Evolutionary conservation across 2,329 filamentous ascomycete species (phyloP), one percentile per base, ranked within the genome.

Genomic region (Periglandula ipomoeae): DNA sequence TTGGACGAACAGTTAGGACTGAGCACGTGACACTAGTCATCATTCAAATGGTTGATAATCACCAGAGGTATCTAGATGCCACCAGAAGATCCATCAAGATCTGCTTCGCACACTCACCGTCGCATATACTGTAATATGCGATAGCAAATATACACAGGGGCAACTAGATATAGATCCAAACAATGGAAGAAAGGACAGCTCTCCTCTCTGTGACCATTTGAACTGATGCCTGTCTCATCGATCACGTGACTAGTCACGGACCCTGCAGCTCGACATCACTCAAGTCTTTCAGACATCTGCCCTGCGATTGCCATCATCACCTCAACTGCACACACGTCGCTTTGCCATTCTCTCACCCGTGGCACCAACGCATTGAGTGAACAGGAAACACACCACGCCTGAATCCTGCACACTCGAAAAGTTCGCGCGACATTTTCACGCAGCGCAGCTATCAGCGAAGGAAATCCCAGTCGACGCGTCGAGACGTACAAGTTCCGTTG

Each of bases 401-500:
- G 7, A 24, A n/a, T 26, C 15, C 30, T 37, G 10, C 7, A 24
- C 23, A 45, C 13, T 4, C 6, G 32, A 19, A 4, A 9, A 9
- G 20, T 17, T 5, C 44, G 40, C 15, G 40, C n/a, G 13, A 38
- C 7, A 15, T 9, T 15, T 39, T 22, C 23, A 34, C 37, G 15
- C 37, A 35, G 17, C 43, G 15, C 24, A 42, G 35, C 23, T 20
- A 8, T 35, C 26, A 13, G n/a, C 41, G 5, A 30, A 35, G n/a
- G 42, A 46, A 38, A 20, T 26, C 11, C 49, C 27, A 9, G 19
- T 39, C 24, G 27, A 48, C 47, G 47, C 50, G 38, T 49, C 47
- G 32, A 45, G 24, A 23, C 26, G 9, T 24, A 19, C 39, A 19
- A 22, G 11, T 7, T 34, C 20, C 42, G 46, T 49, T 17, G 48